phyloP scores from a whole-genome alignment of 202 grass and related monocot genomes.

The Carex arenaria region DNA sequence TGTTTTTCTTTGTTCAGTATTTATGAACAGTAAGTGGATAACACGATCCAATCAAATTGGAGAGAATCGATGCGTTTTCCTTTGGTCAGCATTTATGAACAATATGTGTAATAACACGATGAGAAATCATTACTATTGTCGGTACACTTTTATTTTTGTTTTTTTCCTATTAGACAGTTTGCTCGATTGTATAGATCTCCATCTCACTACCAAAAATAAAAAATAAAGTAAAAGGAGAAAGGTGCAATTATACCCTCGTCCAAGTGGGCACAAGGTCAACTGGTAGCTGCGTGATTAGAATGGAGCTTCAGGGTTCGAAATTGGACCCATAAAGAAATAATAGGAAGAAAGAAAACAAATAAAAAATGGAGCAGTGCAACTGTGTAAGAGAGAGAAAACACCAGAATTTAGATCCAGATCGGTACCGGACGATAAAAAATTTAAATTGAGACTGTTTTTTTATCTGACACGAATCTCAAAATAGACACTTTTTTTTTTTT shows the following conservation, averaged over 20 bases:
- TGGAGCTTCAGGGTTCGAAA: background rate
- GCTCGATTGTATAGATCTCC: background rate
- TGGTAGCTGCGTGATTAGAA: background rate
- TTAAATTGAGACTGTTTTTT: too few species aligned
- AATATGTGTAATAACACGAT: background rate
- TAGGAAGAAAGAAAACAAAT: background rate
- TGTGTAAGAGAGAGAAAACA: background rate
- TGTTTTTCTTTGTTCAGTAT: too few species aligned
- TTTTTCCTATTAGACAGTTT: background rate
- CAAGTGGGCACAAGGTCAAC: conserved; percentile 7
- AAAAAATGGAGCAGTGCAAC: too few species aligned
- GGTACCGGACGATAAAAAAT: too few species aligned
- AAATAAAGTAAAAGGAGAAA: background rate
- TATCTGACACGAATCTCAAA: too few species aligned
- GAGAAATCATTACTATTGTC: background rate
- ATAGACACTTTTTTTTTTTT: too few species aligned
- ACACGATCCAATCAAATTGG: too few species aligned
- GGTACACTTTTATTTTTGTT: background rate
- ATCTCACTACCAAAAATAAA: background rate
- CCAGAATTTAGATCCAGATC: too few species aligned
- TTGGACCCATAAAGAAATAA: background rate
- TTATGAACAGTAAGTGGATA: too few species aligned
- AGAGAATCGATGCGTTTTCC: background rate
- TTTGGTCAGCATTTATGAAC: background rate
- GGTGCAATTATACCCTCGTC: background rate